phyloP scores from a whole-genome alignment of 208 protist genomes.

The Acanthamoeba triangularis region DNA sequence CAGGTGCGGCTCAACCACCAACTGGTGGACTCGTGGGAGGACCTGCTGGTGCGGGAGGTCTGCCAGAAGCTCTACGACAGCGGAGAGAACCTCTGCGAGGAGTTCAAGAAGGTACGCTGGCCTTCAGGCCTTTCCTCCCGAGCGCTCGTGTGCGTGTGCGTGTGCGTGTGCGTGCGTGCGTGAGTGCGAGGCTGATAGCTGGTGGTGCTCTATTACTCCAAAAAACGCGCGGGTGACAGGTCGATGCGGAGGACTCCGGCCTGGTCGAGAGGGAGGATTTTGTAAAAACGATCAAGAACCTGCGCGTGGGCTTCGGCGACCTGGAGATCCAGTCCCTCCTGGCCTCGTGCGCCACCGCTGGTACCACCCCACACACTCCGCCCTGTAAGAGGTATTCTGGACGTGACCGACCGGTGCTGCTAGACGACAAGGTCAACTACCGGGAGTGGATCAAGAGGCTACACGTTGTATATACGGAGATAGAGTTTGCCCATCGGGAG shows the following conservation, averaged over 20 bases:
- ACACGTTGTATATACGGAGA: slow-evolving; percentile 50
- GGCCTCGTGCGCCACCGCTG: background rate
- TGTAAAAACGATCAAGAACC: slow-evolving; percentile 51
- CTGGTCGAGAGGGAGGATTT: slow-evolving; percentile 12
- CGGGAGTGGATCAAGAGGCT: slow-evolving; percentile 62
- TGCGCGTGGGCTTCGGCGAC: slow-evolving; percentile 45
- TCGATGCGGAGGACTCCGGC: background rate
- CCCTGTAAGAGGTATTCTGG: too few relatives aligned
- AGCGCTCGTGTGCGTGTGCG: background rate
- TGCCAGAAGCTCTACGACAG: slow-evolving; percentile 74
- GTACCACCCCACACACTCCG: background rate
- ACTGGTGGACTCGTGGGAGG: slow-evolving; percentile 53
- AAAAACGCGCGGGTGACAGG: too few relatives aligned
- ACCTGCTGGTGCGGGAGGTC: slow-evolving; percentile 55
- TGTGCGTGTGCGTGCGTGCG: too few relatives aligned
- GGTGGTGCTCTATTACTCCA: too few relatives aligned
- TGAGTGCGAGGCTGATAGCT: too few relatives aligned
- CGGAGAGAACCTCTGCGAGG: slow-evolving; percentile 20
- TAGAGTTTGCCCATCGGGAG: slow-evolving; percentile 15
- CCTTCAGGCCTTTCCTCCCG: background rate
- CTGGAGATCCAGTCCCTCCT: slow-evolving; percentile 28
- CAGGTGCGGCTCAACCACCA: slow-evolving; percentile 42
- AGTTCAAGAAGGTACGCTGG: slow-evolving; percentile 5
- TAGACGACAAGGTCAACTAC: slow-evolving; percentile 38
- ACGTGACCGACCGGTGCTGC: too few relatives aligned